Conservation (phyloP, 2,329 filamentous ascomycete species). For the Stagonosporopsis chrysanthemi region DNA sequence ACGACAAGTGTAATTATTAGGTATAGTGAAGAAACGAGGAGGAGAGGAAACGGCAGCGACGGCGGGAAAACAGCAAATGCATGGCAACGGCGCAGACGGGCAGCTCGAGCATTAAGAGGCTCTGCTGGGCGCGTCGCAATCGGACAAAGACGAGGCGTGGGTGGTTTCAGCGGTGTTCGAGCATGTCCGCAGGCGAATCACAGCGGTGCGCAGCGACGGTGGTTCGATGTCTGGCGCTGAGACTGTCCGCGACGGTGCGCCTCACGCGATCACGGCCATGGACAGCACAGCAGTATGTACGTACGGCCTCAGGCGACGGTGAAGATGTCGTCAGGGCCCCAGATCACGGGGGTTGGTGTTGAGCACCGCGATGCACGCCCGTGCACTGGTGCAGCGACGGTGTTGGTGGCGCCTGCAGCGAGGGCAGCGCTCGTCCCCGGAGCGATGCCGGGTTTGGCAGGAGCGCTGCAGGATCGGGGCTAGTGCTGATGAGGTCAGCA, state of each 20-base stretch:
- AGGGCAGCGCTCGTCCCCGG: slow-evolving; percentile 4
- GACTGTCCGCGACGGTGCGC: slow-evolving; percentile 22
- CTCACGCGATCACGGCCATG: slow-evolving; percentile 5
- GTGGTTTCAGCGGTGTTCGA: slow-evolving; percentile 48
- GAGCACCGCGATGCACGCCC: slow-evolving; percentile 10
- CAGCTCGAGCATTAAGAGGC: slow-evolving; percentile 46
- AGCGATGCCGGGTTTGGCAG: slow-evolving; percentile 19
- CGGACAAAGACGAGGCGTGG: slow-evolving; percentile 38
- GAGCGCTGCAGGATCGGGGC: slow-evolving; percentile 19
- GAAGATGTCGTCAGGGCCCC: background rate
- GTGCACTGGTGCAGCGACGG: background rate
- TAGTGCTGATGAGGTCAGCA: slow-evolving; percentile 14
- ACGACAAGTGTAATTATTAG: slow-evolving; percentile 42
- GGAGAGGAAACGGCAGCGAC: slow-evolving; percentile 35
- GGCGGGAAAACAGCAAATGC: slow-evolving; percentile 34
- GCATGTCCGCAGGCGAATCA: slow-evolving; percentile 42
- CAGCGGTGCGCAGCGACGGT: slow-evolving; percentile 20
- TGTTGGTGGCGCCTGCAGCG: slow-evolving; percentile 30
- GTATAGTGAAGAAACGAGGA: slow-evolving; percentile 40
- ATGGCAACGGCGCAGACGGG: slow-evolving; percentile 35
- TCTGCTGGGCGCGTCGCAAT: slow-evolving; percentile 43
- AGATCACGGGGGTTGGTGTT: slow-evolving; percentile 15
- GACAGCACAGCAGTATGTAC: background rate
- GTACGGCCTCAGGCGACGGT: background rate
- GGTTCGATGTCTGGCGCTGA: slow-evolving; percentile 40